Conservation (phyloP, 768 basidiomycete species). For the Gelatoporia subvermispora region DNA sequence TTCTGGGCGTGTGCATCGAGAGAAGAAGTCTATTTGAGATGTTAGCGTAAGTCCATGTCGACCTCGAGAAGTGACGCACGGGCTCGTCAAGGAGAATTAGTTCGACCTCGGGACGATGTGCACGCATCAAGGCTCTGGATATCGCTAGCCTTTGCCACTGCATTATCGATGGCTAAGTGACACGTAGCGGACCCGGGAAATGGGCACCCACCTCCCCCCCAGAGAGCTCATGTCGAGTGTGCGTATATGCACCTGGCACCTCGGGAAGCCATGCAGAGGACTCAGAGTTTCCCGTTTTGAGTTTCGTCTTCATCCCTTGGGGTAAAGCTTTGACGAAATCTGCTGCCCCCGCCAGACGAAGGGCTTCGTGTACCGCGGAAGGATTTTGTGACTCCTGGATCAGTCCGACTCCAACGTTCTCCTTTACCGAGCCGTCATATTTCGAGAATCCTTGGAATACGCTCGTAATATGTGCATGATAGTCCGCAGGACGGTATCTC, state of each 20-base stretch:
- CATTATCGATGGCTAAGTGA: conserved; percentile 6
- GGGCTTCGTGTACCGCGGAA: conserved; percentile 55
- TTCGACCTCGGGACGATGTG: conserved; percentile 68
- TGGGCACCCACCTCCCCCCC: conserved; percentile 70
- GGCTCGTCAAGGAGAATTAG: conserved; percentile 84
- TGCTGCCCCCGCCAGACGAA: conserved; percentile 68
- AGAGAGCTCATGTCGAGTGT: conserved; percentile 61
- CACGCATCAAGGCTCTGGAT: conserved; percentile 84
- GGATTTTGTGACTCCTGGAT: conserved; percentile 57
- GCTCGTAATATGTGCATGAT: conserved; percentile 71
- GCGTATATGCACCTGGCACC: conserved; percentile 17
- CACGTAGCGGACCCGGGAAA: conserved; percentile 2
- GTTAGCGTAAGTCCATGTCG: not conserved
- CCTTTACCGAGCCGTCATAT: conserved; percentile 69
- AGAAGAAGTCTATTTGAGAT: conserved; percentile 56
- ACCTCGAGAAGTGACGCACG: conserved; percentile 32
- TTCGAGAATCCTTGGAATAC: conserved; percentile 86
- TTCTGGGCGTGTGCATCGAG: conserved; percentile 78
- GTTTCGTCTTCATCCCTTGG: conserved; percentile 64
- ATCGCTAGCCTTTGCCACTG: conserved; percentile 88
- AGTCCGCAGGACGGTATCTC: conserved; percentile 58
- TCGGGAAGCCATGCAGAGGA: conserved; percentile 19
- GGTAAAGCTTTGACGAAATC: conserved; percentile 62
- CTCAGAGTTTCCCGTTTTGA: conserved; percentile 62
- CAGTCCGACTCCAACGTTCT: conserved; percentile 84